Conservation (phyloP, 331 rosid species). For the Malus hybrid region DNA sequence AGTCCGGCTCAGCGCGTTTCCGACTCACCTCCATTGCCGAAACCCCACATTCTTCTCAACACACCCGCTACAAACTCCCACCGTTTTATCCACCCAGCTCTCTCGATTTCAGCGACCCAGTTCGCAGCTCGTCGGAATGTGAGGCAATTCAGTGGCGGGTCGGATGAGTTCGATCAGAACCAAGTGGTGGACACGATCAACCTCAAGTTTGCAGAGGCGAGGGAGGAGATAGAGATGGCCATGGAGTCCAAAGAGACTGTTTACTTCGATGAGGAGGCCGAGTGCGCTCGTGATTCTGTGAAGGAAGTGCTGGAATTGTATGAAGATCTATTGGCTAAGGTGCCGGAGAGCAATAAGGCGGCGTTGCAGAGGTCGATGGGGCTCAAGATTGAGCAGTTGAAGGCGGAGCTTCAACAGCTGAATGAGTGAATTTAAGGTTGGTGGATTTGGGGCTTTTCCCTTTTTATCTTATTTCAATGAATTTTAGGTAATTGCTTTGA, state of each 20-base stretch:
- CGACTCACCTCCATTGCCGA: conserved; percentile 5
- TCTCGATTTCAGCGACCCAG: conserved; percentile 9
- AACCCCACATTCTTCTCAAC: neutral
- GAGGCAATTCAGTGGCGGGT: conserved; percentile 31
- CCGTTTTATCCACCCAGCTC: conserved; percentile 10
- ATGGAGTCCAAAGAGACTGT: conserved; percentile 92
- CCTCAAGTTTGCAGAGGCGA: conserved; percentile 86
- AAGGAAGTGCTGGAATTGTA: conserved; percentile 51
- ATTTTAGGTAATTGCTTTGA: neutral
- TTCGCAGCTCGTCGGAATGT: conserved; percentile 1
- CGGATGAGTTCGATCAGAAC: conserved; percentile 43
- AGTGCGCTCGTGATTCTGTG: conserved; percentile 79
- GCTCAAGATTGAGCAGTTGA: conserved; percentile 80
- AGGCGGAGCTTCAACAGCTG: conserved; percentile 77
- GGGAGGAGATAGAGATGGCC: conserved; percentile 91
- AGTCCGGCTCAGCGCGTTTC: neutral
- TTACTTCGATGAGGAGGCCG: conserved; percentile 85
- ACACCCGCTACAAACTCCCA: conserved; percentile 15
- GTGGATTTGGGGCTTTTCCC: conserved; percentile 6
- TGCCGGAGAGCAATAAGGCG: conserved; percentile 46
- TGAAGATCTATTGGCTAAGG: conserved; percentile 48
- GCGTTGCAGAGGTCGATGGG: conserved; percentile 86
- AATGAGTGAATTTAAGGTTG: conserved; percentile 56
- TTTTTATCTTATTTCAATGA: neutral
- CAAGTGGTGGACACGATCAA: conserved; percentile 75